Evolutionary conservation across 306 rosid species (phyloP).

Genomic region (Erythrophleum fordii): DNA sequence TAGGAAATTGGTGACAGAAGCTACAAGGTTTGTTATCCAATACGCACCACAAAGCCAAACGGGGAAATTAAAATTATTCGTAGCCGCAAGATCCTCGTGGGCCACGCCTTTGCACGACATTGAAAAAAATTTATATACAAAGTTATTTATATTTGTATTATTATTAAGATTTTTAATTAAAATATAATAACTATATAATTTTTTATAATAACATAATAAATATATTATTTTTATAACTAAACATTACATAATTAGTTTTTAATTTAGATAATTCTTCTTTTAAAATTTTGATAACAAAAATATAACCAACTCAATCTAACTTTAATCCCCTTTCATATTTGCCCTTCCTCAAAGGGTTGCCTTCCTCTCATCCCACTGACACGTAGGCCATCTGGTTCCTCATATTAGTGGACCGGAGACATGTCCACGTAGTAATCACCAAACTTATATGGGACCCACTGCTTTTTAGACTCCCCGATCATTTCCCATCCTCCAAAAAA

Average conservation of each 20-base stretch:
- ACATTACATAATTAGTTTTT: no score
- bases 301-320: no score
- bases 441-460: slow-evolving; percentile 35
- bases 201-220: no score
- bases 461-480: slow-evolving; percentile 10
- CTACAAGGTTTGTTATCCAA: not conserved
- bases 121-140: no score
- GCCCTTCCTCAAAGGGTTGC: not conserved
- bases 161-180: no score
- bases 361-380: not conserved
- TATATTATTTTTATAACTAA: no score
- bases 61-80: not conserved
- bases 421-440: slow-evolving; percentile 24
- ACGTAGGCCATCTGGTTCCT: not conserved
- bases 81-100: slow-evolving; percentile 37
- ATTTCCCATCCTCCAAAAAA: slow-evolving; percentile 21
- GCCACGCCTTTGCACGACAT: not conserved
- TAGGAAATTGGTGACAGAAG: slow-evolving; percentile 16
- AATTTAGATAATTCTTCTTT: no score
- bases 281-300: no score
- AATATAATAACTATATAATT: no score
- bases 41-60: not conserved
- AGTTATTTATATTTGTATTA: no score
- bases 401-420: slow-evolving; percentile 41
- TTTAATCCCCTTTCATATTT: not conserved